Evolutionary conservation across 768 basidiomycete species (phyloP).

Genomic region (Tricholoma saponaceum): DNA sequence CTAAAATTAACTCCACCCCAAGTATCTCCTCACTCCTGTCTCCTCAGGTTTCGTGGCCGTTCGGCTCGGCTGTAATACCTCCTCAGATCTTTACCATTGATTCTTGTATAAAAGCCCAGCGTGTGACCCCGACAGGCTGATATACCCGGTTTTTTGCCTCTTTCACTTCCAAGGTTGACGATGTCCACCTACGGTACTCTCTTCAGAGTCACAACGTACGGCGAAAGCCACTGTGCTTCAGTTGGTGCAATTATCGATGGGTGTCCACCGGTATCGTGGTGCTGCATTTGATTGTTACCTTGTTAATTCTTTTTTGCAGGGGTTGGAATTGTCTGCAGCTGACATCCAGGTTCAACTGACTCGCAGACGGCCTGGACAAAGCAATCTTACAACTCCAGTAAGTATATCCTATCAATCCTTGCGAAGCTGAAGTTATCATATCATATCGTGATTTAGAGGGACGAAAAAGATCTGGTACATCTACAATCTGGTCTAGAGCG

Average conservation of each 20-base stretch:
- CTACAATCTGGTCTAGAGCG: conserved; percentile 93
- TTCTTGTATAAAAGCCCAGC: background rate
- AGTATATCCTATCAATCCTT: background rate
- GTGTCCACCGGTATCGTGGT: conserved; percentile 78
- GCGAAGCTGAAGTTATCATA: background rate
- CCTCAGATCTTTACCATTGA: background rate
- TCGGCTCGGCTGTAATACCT: no score
- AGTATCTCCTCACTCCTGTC: no score
- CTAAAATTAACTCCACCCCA: background rate
- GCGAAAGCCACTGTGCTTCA: conserved; percentile 95
- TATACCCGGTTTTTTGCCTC: background rate
- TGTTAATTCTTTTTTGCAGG: conserved; percentile 42
- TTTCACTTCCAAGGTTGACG: background rate
- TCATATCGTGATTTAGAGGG: conserved; percentile 47
- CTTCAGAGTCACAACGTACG: conserved; percentile 95
- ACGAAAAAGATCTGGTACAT: conserved; percentile 93
- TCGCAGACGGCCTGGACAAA: conserved; percentile 91
- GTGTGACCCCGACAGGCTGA: background rate
- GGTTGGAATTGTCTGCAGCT: conserved; percentile 68
- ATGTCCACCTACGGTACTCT: conserved; percentile 95
- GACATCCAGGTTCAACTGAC: conserved; percentile 93
- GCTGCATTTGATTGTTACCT: conserved; percentile 1
- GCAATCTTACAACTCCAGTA: conserved; percentile 86
- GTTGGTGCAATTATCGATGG: conserved; percentile 98
- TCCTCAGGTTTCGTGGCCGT: no score